Conservation (phyloP, 1,139 yeast genomes). For the Kodamaea derodonti region DNA sequence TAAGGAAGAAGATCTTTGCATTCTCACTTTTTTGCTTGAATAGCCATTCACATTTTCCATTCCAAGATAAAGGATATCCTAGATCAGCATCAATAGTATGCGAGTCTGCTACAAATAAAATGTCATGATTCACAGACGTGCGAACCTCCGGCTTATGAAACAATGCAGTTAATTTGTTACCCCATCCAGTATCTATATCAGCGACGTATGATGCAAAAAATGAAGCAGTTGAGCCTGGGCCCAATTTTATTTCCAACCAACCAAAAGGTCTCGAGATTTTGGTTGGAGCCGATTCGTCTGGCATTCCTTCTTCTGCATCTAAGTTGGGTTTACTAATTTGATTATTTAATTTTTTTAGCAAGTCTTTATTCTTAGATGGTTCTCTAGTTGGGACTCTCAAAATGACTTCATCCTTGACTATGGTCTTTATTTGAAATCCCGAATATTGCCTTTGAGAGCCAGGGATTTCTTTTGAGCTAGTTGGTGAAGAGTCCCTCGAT, state of each 20-base stretch:
- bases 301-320: constrained; percentile 1
- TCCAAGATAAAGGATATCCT: constrained; percentile 78
- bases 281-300: constrained; percentile 14
- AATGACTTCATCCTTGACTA: constrained; percentile 61
- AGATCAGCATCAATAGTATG: constrained; percentile 56
- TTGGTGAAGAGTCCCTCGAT: constrained; percentile 55
- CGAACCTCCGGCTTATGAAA: constrained; percentile 61
- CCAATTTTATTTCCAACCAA: constrained; percentile 77
- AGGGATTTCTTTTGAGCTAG: constrained; percentile 29
- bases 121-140: constrained; percentile 86
- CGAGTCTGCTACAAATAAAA: constrained; percentile 59
- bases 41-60: constrained; percentile 68
- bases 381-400: constrained; percentile 82
- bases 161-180: constrained; percentile 46
- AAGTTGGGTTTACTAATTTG: constrained; percentile 7
- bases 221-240: constrained; percentile 48
- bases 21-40: constrained; percentile 52
- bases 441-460: constrained; percentile 55
- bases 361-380: constrained; percentile 62
- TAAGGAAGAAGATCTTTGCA: constrained; percentile 60
- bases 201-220: constrained; percentile 52
- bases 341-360: constrained; percentile 15
- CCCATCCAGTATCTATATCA: constrained; percentile 51
- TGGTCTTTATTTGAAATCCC: constrained; percentile 51
- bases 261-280: constrained; percentile 67